phyloP scores from a whole-genome alignment of 73 alveolate species.

The Paramecium bursaria region DNA sequence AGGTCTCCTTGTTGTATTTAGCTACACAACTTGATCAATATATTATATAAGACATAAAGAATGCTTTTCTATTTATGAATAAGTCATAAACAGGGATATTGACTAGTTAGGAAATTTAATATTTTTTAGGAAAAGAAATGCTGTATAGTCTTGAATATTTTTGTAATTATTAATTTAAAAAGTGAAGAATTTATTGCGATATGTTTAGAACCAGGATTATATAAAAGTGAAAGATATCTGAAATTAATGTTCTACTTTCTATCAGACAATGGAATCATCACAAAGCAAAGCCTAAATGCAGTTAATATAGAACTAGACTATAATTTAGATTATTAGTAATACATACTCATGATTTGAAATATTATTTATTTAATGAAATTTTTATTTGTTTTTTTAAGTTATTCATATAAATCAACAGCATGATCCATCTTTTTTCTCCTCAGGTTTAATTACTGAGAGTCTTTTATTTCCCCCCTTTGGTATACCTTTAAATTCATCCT shows the following conservation, averaged over 20 bases:
- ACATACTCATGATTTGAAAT: too few relatives aligned
- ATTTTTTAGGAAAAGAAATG: background rate
- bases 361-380: too few relatives aligned
- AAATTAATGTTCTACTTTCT: conserved; percentile 25
- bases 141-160: conserved; percentile 19
- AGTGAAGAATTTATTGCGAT: conserved; percentile 33
- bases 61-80: conserved; percentile 54
- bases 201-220: conserved; percentile 17
- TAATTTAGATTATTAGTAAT: conserved; percentile 21
- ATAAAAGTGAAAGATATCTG: conserved; percentile 33
- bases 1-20: conserved; percentile 9
- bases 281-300: background rate
- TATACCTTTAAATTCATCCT: too few relatives aligned
- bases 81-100: conserved; percentile 17
- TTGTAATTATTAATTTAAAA: background rate
- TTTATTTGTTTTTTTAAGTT: too few relatives aligned
- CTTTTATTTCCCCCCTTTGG: too few relatives aligned
- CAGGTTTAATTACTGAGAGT: too few relatives aligned
- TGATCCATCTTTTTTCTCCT: too few relatives aligned
- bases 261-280: conserved; percentile 1
- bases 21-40: conserved; percentile 39
- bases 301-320: conserved; percentile 6
- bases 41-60: conserved; percentile 5
- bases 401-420: too few relatives aligned
- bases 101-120: background rate